Evolutionary conservation across 495 filamentous ascomycete genomes (phyloP), one percentile per base, ranked within the genome.

Genomic region (Podospora pseudocomata): DNA sequence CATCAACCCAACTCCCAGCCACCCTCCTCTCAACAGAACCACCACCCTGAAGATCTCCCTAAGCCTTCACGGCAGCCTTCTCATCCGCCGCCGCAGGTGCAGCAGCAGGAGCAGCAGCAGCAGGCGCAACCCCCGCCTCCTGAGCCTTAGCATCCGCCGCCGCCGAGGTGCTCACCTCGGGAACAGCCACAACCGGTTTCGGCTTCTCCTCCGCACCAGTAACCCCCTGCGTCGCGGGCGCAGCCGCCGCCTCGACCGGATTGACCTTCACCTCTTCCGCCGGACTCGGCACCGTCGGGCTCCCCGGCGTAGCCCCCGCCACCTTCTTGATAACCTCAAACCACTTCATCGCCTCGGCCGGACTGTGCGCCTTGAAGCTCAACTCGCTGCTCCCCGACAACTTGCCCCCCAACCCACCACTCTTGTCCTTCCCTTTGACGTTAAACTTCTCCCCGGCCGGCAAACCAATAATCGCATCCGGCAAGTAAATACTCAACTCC

Each of bases 351-450:
- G 93, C 93, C 69, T 95, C 91, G 26, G 79, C 80, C 16, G 91
- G 69, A 19, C 88, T 90, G 75, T 91, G 88, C 0, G 93, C 93
- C 78, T 84, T 85, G 80, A 87, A 86, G 13, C 72, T 56, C n/a
- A 87, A 74, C 72, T 87, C 85, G 2, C 82, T 80, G 7, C 78
- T 77, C 11, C 85, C 85, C 0, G 82, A 79, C 30, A 87, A 73
- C 74, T 84, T 86, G 78, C 81, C 80, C 69, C 82, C 79, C 65
- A 87, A 70, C 58, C 76, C 79, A 68, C 78, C 80, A 66, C 80
- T 79, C 65, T 79, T 86, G 74, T 98, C 92, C 80, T 98, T 99
- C 72, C 95, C 96, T 82, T 97, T 97, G 77, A 99, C 83, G 72
- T 86, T 90, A 87, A 99, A 97, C 77, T 96, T 97, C 70, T 86